Evolutionary conservation across 805 yeast genomes (phyloP), one percentile per base, ranked within the genome.

Genomic region (Cyberlindnera samutprakarnensis): DNA sequence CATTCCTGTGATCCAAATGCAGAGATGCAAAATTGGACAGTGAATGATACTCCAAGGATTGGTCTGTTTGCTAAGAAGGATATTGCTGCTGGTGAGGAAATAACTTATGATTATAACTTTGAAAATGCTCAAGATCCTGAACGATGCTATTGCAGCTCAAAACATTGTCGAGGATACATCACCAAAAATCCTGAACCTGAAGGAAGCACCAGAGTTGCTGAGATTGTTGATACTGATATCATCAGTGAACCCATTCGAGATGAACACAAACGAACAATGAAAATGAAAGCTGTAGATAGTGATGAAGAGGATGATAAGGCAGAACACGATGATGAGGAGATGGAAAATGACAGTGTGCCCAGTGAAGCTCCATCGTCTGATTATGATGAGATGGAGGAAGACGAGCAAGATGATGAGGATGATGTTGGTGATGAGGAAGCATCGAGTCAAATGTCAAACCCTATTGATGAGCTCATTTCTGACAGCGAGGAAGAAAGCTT

Each of bases 1-100:
- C 75, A 69, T 40, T 65, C 72, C 12, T 66, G 72, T 43, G 45
- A 48, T 31, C 73, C 75, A 29, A 69, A 69, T 34, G 55, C 65
- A 16, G 62, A 57, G 28, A 67, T 69, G 56, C 68, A 69, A 46
- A 64, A 66, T 38, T 69, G 73, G 72, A 54, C 52, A 13, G 69
- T 66, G 22, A 52, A 62, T 30, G 64, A 57, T n/a, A 56, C 51
- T 35, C 70, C 73, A 5, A 48, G 66, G 25, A 59, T 68, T 34
- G 73, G 72, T 1, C 44, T 69, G 12, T 68, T 66, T 43, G 70
- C 71, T 11, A 48, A 51, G n/a, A 42, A 49, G 12, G 49, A 49
- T 2, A 62, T 69, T 6, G 27, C 37, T 2, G 47, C 55, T 6
- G 72, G 70, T 19, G 61, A 61, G 10, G 75, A 70, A 38, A 47